A percentile compares a stretch with the other conserved stretches of the same genome.
Evolutionary conservation across 306 rosid species (phyloP).

Genomic region (Pyrus betulifolia): DNA sequence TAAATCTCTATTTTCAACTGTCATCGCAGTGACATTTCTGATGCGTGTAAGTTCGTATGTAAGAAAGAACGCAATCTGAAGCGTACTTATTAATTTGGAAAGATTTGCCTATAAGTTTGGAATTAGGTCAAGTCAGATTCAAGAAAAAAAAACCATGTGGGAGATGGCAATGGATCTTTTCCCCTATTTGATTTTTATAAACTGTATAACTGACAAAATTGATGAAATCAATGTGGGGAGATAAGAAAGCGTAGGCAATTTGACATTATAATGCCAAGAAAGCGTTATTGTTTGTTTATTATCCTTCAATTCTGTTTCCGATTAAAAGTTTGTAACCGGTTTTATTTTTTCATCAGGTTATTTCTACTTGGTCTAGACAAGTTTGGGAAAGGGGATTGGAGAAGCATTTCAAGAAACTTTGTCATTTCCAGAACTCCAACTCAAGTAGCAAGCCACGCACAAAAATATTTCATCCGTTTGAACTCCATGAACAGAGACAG

Average conservation of each 20-base stretch:
- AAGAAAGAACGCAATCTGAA: neutral
- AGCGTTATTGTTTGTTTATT: neutral
- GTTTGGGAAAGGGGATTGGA: constrained; percentile 99
- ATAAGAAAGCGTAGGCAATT: neutral
- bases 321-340: neutral
- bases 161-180: too few relatives aligned
- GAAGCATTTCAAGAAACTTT: constrained; percentile 94
- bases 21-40: too few relatives aligned
- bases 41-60: neutral
- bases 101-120: neutral
- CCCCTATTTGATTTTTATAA: neutral
- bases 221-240: neutral
- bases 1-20: too few relatives aligned
- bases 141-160: neutral
- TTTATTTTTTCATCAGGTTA: constrained; percentile 41
- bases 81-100: neutral
- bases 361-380: constrained; percentile 95
- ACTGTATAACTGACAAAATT: too few relatives aligned
- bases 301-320: neutral
- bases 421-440: constrained; percentile 96
- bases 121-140: neutral
- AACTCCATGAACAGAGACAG: constrained; percentile 95
- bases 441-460: constrained; percentile 98
- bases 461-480: constrained; percentile 85
- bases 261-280: neutral